phyloP scores from a whole-genome alignment of 1,284 basidiomycete genomes.

The Fomitopsis palustris region DNA sequence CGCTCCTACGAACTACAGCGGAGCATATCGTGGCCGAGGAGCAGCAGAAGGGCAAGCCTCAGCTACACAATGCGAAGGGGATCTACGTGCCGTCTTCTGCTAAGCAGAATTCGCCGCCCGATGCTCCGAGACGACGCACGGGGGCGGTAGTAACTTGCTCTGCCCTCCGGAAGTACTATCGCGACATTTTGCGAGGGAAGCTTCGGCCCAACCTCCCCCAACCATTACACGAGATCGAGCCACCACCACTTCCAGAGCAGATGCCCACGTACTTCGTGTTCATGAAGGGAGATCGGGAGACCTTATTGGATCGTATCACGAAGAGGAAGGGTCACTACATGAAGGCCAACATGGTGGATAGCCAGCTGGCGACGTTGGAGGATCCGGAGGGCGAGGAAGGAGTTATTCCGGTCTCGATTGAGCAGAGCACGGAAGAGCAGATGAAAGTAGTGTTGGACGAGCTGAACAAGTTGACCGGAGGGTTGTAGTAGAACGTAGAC shows the following conservation, averaged over 20 bases:
- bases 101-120: slow-evolving; percentile 3
- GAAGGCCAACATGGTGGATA: slow-evolving; percentile 85
- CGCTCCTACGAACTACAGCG: slow-evolving; percentile 66
- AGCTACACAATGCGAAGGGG: not conserved
- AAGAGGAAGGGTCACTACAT: slow-evolving; percentile 83
- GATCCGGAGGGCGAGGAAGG: slow-evolving; percentile 67
- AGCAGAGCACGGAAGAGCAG: slow-evolving; percentile 57
- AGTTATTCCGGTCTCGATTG: slow-evolving; percentile 64
- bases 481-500: not conserved
- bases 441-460: slow-evolving; percentile 37
- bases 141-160: slow-evolving; percentile 85
- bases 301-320: slow-evolving; percentile 70
- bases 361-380: slow-evolving; percentile 81
- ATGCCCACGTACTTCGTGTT: slow-evolving; percentile 81
- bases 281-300: slow-evolving; percentile 65
- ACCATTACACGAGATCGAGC: slow-evolving; percentile 23
- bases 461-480: slow-evolving; percentile 20
- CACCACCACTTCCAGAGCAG: slow-evolving; percentile 17
- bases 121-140: slow-evolving; percentile 1
- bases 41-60: slow-evolving; percentile 11
- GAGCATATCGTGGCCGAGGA: slow-evolving; percentile 35
- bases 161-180: slow-evolving; percentile 80
- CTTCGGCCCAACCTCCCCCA: slow-evolving; percentile 27
- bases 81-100: slow-evolving; percentile 5
- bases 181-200: slow-evolving; percentile 74